Percentiles rank a stretch among this genome's conserved stretches.
These are phyloP conservation scores for Xylogone sp. DNA, from an alignment of 2,329 filamentous ascomycete genomes.

Conservation along the genomic window DNA sequence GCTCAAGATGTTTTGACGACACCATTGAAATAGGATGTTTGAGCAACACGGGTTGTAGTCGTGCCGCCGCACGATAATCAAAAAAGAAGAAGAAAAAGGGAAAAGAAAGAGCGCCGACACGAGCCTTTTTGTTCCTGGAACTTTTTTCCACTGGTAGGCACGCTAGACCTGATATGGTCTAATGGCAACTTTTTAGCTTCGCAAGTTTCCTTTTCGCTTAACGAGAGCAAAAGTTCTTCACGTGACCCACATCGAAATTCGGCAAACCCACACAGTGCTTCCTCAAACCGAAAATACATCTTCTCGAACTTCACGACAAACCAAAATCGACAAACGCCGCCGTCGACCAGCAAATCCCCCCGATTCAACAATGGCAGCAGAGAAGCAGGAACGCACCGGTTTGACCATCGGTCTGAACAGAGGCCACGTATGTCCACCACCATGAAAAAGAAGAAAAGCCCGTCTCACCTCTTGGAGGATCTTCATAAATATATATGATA, in stretches of 20 bases:
- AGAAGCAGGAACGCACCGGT: constrained; percentile 54
- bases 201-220: neutral
- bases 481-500: constrained; percentile 40
- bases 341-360: constrained; percentile 14
- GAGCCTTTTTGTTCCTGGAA: neutral
- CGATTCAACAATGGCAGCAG: constrained; percentile 49
- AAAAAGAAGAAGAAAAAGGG: constrained; percentile 15
- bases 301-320: constrained; percentile 1
- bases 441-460: constrained; percentile 17
- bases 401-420: constrained; percentile 60
- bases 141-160: neutral
- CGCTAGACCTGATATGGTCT: neutral
- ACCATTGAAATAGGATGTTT: constrained; percentile 26
- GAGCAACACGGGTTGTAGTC: constrained; percentile 29
- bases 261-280: neutral
- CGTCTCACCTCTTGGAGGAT: constrained; percentile 73
- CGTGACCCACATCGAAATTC: constrained; percentile 8
- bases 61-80: constrained; percentile 27
- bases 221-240: neutral
- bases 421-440: constrained; percentile 54
- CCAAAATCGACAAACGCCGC: constrained; percentile 11
- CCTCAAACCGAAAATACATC: neutral
- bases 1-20: constrained; percentile 25
- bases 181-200: neutral
- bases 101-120: neutral